These are phyloP conservation scores for Silene coronaria DNA, from an alignment of 179 eudicot species.

Conservation along the genomic window DNA sequence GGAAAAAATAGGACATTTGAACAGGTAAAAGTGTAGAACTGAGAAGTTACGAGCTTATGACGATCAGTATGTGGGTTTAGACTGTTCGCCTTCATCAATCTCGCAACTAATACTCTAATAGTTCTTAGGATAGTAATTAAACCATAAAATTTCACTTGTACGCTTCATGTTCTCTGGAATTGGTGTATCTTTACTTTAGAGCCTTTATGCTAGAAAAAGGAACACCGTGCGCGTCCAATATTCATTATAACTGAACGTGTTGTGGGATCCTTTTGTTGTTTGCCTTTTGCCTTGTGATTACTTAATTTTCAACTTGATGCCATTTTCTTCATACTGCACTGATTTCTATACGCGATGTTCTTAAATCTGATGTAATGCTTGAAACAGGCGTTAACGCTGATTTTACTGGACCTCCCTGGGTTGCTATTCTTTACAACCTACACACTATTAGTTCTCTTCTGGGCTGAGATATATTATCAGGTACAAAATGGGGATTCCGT, in stretches of 20 bases:
- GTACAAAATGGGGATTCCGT: constrained; percentile 22
- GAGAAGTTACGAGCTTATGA: too few relatives aligned
- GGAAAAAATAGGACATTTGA: too few relatives aligned
- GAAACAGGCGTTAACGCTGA: constrained; percentile 54
- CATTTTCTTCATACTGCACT: background rate
- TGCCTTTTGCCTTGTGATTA: background rate
- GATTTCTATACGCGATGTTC: background rate
- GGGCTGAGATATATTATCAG: constrained; percentile 99
- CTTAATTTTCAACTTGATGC: background rate
- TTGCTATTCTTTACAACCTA: constrained; percentile 83
- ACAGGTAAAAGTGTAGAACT: too few relatives aligned
- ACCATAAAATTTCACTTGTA: background rate
- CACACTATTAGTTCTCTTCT: constrained; percentile 83
- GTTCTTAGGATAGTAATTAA: background rate
- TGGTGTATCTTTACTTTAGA: background rate
- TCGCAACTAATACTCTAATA: too few relatives aligned
- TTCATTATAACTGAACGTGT: background rate
- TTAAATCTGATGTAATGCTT: constrained; percentile 18
- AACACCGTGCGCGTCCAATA: background rate
- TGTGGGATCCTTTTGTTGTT: background rate
- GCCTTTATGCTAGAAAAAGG: background rate
- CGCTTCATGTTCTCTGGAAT: background rate
- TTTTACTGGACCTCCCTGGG: constrained; percentile 79
- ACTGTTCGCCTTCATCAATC: too few relatives aligned
- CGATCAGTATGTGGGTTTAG: too few relatives aligned